Evolutionary conservation across 768 basidiomycete species (phyloP), one percentile per base, ranked within the genome.

Genomic region (Hydnomerulius pinastri): DNA sequence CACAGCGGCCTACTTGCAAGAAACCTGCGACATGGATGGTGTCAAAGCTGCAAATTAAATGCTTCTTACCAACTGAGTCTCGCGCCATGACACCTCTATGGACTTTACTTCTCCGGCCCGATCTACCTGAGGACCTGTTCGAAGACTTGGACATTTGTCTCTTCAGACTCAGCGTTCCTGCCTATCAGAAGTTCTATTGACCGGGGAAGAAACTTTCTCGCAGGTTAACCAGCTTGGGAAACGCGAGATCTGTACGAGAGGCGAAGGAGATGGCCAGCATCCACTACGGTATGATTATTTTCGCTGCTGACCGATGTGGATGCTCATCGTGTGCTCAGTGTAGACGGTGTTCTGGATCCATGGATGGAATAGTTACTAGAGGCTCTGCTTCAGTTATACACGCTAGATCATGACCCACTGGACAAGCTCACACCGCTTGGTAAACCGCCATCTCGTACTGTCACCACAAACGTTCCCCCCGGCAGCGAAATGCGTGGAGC

Each of bases 181-280:
- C 86, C 0, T 97, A 96, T 59, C 88, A 92, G 56, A 87, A 86
- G 55, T 96, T 93, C 54, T 92, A 90, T 65, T 97, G 93, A 92
- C 87, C 93, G 0, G 89, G 86, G 3, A 95, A 93, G 68, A 86
- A 87, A 53, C 68, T 95, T 1, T 75, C 80, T 7, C 73, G 90
- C 35, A 72, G 93, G 20, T 64, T 95, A 33, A 56, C 69, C 17
- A 76, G 70, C 35, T 76, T 97, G 2, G 91, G 92, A 7, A 93
- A 0, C 71, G 57, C 0, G 85, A 89, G 53, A 72, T 93, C 30
- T 81, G 79, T 56, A 63, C 73, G 39, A 72, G 86, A 44, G 92
- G 88, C 1, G 92, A 95, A 63, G 92, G 85, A 0, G 90, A 96
- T 61, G 91, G 92, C 41, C 92, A 94, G 64, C 85, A 94, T 72